Evolutionary conservation across 331 rosid genomes (phyloP).

Genomic region (Acacia pycnantha): DNA sequence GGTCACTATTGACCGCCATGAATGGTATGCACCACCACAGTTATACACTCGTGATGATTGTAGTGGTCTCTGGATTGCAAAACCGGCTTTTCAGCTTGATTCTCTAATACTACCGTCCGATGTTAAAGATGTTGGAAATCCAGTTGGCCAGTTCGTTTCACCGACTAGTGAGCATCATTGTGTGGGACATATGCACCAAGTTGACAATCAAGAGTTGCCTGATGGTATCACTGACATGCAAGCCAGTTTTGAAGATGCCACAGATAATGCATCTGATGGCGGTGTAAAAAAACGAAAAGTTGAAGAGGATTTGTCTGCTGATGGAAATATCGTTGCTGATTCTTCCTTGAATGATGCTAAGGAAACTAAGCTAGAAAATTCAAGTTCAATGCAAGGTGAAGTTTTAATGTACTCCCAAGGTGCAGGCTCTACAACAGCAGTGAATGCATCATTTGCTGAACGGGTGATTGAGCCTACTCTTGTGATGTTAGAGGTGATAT

Average conservation of each 20-base stretch:
- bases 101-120: slow-evolving; percentile 43
- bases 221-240: slow-evolving; percentile 79
- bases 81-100: slow-evolving; percentile 63
- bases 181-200: slow-evolving; percentile 44
- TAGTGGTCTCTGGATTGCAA: slow-evolving; percentile 82
- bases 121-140: slow-evolving; percentile 49
- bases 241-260: slow-evolving; percentile 59
- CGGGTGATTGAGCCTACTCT: slow-evolving; percentile 90
- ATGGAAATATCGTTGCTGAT: slow-evolving; percentile 59
- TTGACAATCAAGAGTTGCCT: slow-evolving; percentile 49
- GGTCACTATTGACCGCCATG: slow-evolving; percentile 92
- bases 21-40: slow-evolving; percentile 98
- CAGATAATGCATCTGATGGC: slow-evolving; percentile 65
- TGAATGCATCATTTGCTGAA: slow-evolving; percentile 85
- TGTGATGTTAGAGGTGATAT: slow-evolving; percentile 88
- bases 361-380: slow-evolving; percentile 58
- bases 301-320: slow-evolving; percentile 55
- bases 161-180: slow-evolving; percentile 39
- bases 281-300: slow-evolving; percentile 67
- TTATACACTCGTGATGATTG: slow-evolving; percentile 87
- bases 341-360: slow-evolving; percentile 47
- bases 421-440: slow-evolving; percentile 41
- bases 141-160: slow-evolving; percentile 40
- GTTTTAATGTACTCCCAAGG: slow-evolving; percentile 60
- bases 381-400: slow-evolving; percentile 50